Percentiles rank a stretch among this genome's conserved stretches.
These are phyloP conservation scores for Zygosaccharomyces gambellarensis DNA, from an alignment of 805 yeast genomes.

Conservation along the genomic window DNA sequence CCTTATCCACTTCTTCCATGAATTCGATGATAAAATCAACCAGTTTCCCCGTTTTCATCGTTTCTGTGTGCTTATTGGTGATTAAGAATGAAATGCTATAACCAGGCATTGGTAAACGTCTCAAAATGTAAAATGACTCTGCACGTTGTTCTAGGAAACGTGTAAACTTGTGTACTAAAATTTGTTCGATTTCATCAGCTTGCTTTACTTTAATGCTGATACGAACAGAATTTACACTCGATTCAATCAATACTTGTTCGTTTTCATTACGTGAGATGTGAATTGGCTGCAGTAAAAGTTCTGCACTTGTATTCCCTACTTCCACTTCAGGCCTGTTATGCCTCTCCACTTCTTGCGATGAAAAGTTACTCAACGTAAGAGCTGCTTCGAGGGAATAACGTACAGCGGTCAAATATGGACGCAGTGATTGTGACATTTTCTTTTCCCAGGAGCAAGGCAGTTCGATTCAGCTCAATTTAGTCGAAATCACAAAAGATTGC, in stretches of 20 bases:
- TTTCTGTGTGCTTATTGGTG: conserved; percentile 92
- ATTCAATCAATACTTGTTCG: conserved; percentile 88
- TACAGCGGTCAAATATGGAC: conserved; percentile 92
- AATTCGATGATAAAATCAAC: conserved; percentile 96
- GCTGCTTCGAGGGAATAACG: conserved; percentile 92
- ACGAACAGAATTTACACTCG: conserved; percentile 88
- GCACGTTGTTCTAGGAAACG: conserved; percentile 93
- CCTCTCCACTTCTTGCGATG: conserved; percentile 93
- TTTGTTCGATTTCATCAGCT: conserved; percentile 94
- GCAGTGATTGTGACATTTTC: conserved; percentile 85
- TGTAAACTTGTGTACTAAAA: conserved; percentile 90
- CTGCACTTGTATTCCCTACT: conserved; percentile 69
- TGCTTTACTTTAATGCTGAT: conserved; percentile 91
- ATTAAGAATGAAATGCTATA: conserved; percentile 90
- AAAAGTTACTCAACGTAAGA: conserved; percentile 83
- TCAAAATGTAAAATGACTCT: conserved; percentile 83
- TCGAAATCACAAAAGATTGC: neutral
- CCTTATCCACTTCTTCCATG: conserved; percentile 99
- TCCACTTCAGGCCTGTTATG: conserved; percentile 97
- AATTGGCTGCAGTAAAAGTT: conserved; percentile 83
- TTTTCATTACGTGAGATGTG: conserved; percentile 88
- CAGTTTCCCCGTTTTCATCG: conserved; percentile 89
- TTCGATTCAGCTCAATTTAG: too few species aligned
- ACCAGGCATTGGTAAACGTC: conserved; percentile 86
- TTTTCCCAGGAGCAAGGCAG: too few species aligned